phyloP scores from a whole-genome alignment of 306 rosid species.

The Pyrus communis region DNA sequence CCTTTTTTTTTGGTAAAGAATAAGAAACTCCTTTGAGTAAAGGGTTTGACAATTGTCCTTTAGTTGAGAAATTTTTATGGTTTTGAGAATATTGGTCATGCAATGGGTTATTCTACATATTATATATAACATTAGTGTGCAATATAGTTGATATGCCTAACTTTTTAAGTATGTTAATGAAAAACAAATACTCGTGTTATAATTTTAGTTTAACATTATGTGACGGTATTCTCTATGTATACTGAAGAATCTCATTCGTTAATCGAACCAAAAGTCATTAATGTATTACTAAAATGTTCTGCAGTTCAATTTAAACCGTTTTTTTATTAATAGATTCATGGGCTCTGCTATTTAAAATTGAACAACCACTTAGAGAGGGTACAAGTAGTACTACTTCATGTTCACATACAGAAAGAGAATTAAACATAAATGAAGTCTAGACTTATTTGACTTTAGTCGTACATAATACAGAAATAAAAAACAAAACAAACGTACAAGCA shows the following conservation, averaged over 20 bases:
- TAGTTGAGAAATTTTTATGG: background rate
- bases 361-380: background rate
- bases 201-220: no score
- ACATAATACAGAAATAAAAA: background rate
- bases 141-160: background rate
- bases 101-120: no score
- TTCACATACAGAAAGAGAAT: background rate
- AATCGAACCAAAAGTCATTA: background rate
- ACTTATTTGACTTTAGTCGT: background rate
- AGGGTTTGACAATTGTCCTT: background rate
- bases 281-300: background rate
- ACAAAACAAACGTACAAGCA: background rate
- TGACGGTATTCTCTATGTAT: background rate
- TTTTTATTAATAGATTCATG: background rate
- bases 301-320: background rate
- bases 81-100: background rate
- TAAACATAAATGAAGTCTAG: background rate
- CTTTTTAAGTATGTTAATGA: no score
- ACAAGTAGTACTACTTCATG: background rate
- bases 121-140: no score
- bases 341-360: background rate
- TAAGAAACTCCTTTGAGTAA: background rate
- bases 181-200: background rate
- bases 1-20: no score
- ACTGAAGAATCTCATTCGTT: background rate